Evolutionary conservation across 768 basidiomycete genomes (phyloP), one percentile per base, ranked within the genome.

Genomic region (Candolleomyces eurysporus): DNA sequence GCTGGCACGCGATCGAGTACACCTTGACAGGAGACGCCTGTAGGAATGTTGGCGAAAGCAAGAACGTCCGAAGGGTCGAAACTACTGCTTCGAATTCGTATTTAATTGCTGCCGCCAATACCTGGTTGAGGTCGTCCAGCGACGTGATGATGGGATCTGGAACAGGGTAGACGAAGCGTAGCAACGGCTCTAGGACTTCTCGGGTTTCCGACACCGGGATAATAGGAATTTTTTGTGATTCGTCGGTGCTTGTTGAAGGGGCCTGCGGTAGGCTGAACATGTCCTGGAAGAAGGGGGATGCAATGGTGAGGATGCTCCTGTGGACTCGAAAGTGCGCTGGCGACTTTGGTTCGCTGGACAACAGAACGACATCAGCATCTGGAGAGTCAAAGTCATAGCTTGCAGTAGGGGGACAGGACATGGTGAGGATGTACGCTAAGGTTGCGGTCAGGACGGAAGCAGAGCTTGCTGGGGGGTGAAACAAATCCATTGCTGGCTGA

Each of bases 1-100:
- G 86, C 4, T 85, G 84, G 61, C 82, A 84, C 2, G 90, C 88
- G 46, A 90, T 84, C 30, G 89, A 88, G 65, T 87, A 92, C 2
- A 90, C 87, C 14, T 87, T 84, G 14, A 79, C 76, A 9, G 90
- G 85, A 13, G 75, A 76, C 14, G 73, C 65, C 40, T 72, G 64
- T 17, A 86, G 68, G 68, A 86, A 88, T 11, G 68, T 69, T 7
- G 81, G 76, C 0, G 83, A 78, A 16, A 87, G 64, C 40, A 91
- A 81, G 26, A 79, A 69, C 48, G 69, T 73, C 56, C 87, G 83
- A n/a, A 91, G 76, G 0, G 74, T 65, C 32, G 73, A 67, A 62
- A 82, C 73, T 52, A 81, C 82, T 5, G 73, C 75, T 0, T 70
- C 49, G 62, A 89, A 77, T 61, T 90, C 87, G 69, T 90, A 91